These are phyloP conservation scores for Pinus taeda DNA, from an alignment of 75 land plant genomes.

Conservation along the genomic window DNA sequence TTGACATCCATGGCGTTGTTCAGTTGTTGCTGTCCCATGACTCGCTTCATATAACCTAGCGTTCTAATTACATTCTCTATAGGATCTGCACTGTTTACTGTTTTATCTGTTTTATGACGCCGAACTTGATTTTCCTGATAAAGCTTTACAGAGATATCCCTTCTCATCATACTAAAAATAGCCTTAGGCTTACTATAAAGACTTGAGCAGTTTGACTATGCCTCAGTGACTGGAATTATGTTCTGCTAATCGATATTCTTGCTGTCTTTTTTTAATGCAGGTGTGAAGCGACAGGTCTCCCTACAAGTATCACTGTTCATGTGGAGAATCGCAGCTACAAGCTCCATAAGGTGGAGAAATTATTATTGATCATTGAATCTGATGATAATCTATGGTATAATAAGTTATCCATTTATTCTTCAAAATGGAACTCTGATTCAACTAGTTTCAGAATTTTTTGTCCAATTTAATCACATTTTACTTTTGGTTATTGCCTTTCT, in stretches of 20 bases:
- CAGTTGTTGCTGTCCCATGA: too few relatives aligned
- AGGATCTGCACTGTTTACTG: too few relatives aligned
- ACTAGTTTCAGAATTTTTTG: background rate
- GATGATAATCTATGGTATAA: background rate
- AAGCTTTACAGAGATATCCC: too few relatives aligned
- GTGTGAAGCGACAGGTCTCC: slow-evolving; percentile 81
- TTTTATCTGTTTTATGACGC: background rate
- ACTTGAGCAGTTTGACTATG: background rate
- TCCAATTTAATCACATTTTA: background rate
- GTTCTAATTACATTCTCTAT: too few relatives aligned
- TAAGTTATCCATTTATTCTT: background rate
- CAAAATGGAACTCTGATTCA: background rate
- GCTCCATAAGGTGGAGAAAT: slow-evolving; percentile 64
- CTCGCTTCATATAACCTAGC: too few relatives aligned
- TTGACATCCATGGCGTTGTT: too few relatives aligned
- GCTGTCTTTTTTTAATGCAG: slow-evolving; percentile 24
- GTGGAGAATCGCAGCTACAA: slow-evolving; percentile 51
- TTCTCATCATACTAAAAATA: too few relatives aligned
- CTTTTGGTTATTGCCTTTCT: background rate
- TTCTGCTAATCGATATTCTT: background rate
- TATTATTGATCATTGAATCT: background rate
- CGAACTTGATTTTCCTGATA: background rate
- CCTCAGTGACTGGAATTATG: too few relatives aligned
- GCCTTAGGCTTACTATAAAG: too few relatives aligned
- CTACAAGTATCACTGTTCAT: slow-evolving; percentile 46